phyloP scores from a whole-genome alignment of 768 basidiomycete genomes.

The Ephemerocybe angulata region DNA sequence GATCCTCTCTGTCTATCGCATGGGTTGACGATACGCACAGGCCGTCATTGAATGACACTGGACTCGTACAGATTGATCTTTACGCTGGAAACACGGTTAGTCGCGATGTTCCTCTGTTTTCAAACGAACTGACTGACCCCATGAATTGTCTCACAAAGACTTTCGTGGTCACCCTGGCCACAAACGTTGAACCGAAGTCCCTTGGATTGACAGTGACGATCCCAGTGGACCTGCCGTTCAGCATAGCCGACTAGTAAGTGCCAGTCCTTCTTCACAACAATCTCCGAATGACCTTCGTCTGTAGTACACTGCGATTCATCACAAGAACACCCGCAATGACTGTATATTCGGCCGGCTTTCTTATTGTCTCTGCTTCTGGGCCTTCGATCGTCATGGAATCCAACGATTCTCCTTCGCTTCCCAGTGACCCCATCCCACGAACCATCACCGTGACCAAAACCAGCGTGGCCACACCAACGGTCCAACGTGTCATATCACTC shows the following conservation, averaged over 20 bases:
- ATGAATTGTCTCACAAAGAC: too few relatives aligned
- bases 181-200: conserved; percentile 34
- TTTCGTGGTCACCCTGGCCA: conserved; percentile 41
- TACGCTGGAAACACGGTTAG: conserved; percentile 42
- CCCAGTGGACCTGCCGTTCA: conserved; percentile 24
- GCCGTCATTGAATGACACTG: conserved; percentile 42
- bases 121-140: background rate
- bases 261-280: background rate
- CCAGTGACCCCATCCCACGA: background rate
- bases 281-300: background rate
- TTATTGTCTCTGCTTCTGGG: conserved; percentile 27
- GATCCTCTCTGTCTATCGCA: conserved; percentile 35
- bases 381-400: background rate
- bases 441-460: background rate
- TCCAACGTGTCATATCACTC: too few relatives aligned
- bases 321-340: conserved; percentile 25
- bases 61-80: conserved; percentile 43
- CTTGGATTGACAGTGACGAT: conserved; percentile 29
- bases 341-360: conserved; percentile 52
- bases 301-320: conserved; percentile 34
- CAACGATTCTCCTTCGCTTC: background rate
- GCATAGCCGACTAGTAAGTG: conserved; percentile 29
- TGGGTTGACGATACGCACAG: conserved; percentile 48
- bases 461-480: background rate
- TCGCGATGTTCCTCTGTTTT: background rate